Percentiles rank a stretch among this genome's conserved stretches.
phyloP scores from a whole-genome alignment of 2,329 filamentous ascomycete genomes.

The Emydomyces testavorans region DNA sequence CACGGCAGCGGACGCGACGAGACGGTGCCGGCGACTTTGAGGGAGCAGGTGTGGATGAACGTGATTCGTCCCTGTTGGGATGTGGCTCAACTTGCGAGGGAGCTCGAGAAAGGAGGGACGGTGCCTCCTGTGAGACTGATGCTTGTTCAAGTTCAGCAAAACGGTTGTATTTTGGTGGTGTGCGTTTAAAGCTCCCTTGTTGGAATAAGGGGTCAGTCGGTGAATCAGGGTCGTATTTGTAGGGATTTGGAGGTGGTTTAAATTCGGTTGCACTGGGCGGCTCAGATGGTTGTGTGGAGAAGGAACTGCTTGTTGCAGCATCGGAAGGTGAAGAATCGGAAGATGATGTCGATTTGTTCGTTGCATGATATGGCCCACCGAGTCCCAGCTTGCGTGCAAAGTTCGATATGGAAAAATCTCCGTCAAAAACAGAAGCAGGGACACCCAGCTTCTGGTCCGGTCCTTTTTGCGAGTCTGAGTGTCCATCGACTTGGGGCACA shows the following conservation, averaged over 20 bases:
- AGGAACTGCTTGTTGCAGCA: conserved; percentile 50
- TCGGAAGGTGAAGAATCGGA: conserved; percentile 51
- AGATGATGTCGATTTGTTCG: conserved; percentile 55
- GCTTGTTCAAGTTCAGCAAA: conserved; percentile 17
- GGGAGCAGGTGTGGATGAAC: neutral
- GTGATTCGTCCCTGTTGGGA: neutral
- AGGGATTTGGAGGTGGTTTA: conserved; percentile 19
- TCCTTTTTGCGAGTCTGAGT: neutral
- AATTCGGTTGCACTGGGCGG: conserved; percentile 21
- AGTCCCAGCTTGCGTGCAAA: conserved; percentile 32
- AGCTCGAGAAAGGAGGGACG: neutral
- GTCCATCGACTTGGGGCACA: neutral
- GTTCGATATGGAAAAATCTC: conserved; percentile 29
- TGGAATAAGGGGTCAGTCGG: conserved; percentile 39
- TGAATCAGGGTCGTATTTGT: conserved; percentile 32
- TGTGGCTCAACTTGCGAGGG: conserved; percentile 13
- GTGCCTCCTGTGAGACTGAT: conserved; percentile 5
- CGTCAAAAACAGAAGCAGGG: conserved; percentile 18
- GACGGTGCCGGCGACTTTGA: conserved; percentile 9
- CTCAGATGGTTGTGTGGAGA: conserved; percentile 46
- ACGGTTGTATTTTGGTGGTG: conserved; percentile 7
- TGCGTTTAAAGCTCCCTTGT: conserved; percentile 27
- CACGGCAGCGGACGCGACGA: conserved; percentile 55
- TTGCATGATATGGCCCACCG: conserved; percentile 53
- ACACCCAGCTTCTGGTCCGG: neutral